Evolutionary conservation across 768 basidiomycete genomes (phyloP), one percentile per base, ranked within the genome.

Genomic region (Cystobasidium onofrii): DNA sequence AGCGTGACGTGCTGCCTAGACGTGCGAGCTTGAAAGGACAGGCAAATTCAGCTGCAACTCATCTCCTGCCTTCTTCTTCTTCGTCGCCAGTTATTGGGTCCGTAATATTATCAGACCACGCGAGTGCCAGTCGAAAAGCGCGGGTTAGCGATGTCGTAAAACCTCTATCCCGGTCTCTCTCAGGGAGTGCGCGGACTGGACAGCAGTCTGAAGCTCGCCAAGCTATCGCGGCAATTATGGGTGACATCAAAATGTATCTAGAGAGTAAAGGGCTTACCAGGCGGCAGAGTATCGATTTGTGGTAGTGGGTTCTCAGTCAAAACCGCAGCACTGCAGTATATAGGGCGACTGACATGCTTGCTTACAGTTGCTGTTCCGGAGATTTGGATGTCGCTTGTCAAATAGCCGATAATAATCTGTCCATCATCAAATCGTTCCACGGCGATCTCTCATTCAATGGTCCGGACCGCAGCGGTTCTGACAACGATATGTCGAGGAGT

Each of bases 291-390:
- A 50, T 67, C 25, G 65, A 52, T 44, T 29, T 67, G 1, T 67
- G 65, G 65, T 67, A 46, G 65, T 67, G 39, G 15, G 65, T 52
- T 17, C 15, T 52, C 15, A 29, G 29, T 25, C 13, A 4, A 12
- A 29, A 12, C 18, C 9, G 31, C 18, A 25, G 17, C 4, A 66
- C 41, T 66, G 36, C n/a, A n/a, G n/a, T 18, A n/a, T n/a, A 3
- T 52, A 25, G 41, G 23, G 2, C 23, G 34, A 41, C 63, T 50
- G 18, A 29, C n/a, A 29, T 15, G 18, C 23, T 34, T 12, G 17
- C 18, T 15, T 36, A 7, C 31, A 64, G 63, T 34, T 64, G 63
- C 63, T 67, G 65, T 36, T 67, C 65, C 1, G 65, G 65, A 10
- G 65, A 67, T 36, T 18, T 67, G 9, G 27, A 67, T 13, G 50